Conservation (phyloP, 163 green algal genomes). For the Prototheca cutis region DNA sequence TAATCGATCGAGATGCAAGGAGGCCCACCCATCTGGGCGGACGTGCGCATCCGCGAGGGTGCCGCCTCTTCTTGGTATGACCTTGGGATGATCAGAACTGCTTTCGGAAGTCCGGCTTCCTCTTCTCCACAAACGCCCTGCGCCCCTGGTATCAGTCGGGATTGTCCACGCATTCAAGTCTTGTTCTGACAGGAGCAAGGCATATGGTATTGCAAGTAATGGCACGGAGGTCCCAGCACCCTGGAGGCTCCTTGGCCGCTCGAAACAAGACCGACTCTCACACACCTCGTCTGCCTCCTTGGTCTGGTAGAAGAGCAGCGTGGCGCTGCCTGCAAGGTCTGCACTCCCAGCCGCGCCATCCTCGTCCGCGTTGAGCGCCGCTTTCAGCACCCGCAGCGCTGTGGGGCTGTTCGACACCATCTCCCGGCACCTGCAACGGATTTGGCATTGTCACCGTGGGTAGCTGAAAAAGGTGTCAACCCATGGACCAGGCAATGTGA, state of each 20-base stretch:
- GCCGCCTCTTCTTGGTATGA: background rate
- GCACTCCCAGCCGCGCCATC: constrained; percentile 91
- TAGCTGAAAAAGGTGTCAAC: too few relatives aligned
- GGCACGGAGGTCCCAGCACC: too few relatives aligned
- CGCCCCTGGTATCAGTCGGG: background rate
- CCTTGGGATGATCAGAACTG: too few relatives aligned
- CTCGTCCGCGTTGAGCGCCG: constrained; percentile 87
- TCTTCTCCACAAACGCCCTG: background rate
- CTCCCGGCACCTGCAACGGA: constrained; percentile 68
- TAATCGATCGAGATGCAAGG: too few relatives aligned
- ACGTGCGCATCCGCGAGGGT: too few relatives aligned
- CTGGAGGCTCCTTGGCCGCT: too few relatives aligned
- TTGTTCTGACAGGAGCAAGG: too few relatives aligned
- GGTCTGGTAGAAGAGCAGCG: constrained; percentile 91
- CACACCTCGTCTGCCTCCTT: constrained; percentile 71
- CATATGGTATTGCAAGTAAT: too few relatives aligned
- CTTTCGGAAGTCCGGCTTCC: background rate
- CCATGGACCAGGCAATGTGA: too few relatives aligned
- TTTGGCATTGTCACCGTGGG: background rate
- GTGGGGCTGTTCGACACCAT: constrained; percentile 92
- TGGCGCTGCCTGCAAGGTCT: constrained; percentile 90
- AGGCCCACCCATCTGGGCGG: too few relatives aligned
- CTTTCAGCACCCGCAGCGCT: constrained; percentile 84
- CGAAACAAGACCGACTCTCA: background rate
- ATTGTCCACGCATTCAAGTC: too few relatives aligned